phyloP scores from a whole-genome alignment of 768 basidiomycete genomes.

The Leucogyrophana mollusca region DNA sequence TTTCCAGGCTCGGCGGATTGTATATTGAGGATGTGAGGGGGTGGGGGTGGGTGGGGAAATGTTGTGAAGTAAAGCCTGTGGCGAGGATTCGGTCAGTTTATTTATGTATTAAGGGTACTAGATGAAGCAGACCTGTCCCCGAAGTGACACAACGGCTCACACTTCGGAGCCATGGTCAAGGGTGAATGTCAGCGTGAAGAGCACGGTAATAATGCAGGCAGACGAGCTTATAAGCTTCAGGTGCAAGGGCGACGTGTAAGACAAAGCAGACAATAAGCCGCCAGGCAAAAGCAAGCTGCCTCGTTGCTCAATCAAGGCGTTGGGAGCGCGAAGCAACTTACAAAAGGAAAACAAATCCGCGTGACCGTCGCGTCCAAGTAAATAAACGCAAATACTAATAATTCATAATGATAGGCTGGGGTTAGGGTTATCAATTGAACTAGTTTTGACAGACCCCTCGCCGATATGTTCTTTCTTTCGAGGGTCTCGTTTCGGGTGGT shows the following conservation, averaged over 20 bases:
- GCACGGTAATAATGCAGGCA: conserved; percentile 8
- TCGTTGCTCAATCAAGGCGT: conserved; percentile 3
- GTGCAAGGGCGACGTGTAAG: conserved; percentile 24
- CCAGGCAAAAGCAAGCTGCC: conserved; percentile 3
- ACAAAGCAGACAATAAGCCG: conserved; percentile 24
- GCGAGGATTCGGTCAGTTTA: conserved; percentile 2
- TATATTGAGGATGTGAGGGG: conserved; percentile 62
- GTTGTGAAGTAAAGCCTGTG: conserved; percentile 84
- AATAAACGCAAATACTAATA: conserved; percentile 22
- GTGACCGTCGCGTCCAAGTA: conserved; percentile 34
- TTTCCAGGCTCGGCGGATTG: conserved; percentile 48
- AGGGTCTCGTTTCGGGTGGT: too few relatives aligned
- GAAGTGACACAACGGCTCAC: conserved; percentile 80
- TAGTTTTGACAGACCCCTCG: too few relatives aligned
- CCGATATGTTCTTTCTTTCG: too few relatives aligned
- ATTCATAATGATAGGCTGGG: not conserved
- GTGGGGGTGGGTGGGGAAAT: conserved; percentile 76
- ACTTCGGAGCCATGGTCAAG: conserved; percentile 41
- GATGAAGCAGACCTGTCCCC: conserved; percentile 59
- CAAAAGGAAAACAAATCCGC: conserved; percentile 32
- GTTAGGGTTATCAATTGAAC: too few relatives aligned
- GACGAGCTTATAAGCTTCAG: conserved; percentile 3
- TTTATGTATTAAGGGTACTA: conserved; percentile 7
- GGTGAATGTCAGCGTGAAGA: not conserved
- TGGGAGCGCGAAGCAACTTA: conserved; percentile 13